Base-by-base conservation (phyloP, 2,329 filamentous ascomycete genomes). In the Xylaria arbuscula region DNA sequence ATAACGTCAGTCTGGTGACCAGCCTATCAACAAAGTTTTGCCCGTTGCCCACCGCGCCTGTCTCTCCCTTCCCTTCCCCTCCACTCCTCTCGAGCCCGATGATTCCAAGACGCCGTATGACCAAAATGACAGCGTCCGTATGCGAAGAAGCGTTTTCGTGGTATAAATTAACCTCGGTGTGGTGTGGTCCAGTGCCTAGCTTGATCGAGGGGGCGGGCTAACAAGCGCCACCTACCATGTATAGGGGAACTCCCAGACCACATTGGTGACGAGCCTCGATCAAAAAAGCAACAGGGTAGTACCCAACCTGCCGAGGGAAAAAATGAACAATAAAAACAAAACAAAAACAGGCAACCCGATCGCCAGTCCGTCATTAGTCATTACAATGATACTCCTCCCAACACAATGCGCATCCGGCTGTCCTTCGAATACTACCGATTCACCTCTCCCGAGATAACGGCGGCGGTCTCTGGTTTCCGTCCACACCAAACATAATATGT, bases 401-500 rank as follows among this genome's bases (percentile, higher is more conserved):
- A 11, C 36, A 19, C 10, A 36, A 59, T 58, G 10, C 61, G 38
- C 38, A 22, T 38, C 6, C 13, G 2, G 34, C 34, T 48, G 17
- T 48, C n/a, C 32, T 34, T 48, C 19, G 4, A 55, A 15, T 67
- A 10, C 40, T 67, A 63, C 47, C 63, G 56, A 17, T 19, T 32
- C 42, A 10, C 13, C 45, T 10, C 56, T 10, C 17, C 28, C 22
- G 4, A 17, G n/a, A 1, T 15, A 13, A 32, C 32, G 13, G 17
- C 8, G 15, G 40, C 6, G 3, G 24, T 32, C 19, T 62, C 63
- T 17, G 72, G 72, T 62, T 70, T 72, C 66, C 68, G 69, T 15
- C 70, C 72, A 42, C 59, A 72, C 72, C 72, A 72, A 7, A 73
- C 70, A 19, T 70, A 72, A 50, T 73, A 73, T 6, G 71, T 69